These are phyloP conservation scores for Phytophthora vignae DNA, from an alignment of 352 stramenopile species.

Conservation along the genomic window DNA sequence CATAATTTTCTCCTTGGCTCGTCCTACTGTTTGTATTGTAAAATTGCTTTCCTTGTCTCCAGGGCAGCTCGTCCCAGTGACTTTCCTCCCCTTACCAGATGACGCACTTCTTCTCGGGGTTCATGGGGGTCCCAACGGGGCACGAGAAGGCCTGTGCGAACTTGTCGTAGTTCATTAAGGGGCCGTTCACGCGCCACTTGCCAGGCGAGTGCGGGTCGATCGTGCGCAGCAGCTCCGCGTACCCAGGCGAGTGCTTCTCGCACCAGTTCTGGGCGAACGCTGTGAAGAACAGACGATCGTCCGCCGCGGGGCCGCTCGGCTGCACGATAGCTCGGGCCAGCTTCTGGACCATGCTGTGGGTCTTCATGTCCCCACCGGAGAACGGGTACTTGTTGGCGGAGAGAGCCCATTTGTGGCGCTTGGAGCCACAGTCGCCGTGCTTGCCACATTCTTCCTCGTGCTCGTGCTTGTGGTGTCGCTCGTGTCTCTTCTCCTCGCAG, in stretches of 20 bases:
- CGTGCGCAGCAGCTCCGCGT: constrained; percentile 54
- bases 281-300: constrained; percentile 73
- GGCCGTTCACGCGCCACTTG: constrained; percentile 74
- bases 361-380: constrained; percentile 31
- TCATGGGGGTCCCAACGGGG: constrained; percentile 66
- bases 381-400: constrained; percentile 31
- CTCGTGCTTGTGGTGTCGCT: constrained; percentile 20
- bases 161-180: constrained; percentile 69
- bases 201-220: constrained; percentile 68
- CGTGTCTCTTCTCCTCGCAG: constrained; percentile 18
- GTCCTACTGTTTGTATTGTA: not conserved
- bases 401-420: constrained; percentile 14
- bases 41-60: not conserved
- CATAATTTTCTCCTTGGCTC: not conserved
- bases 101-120: constrained; percentile 67
- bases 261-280: constrained; percentile 77
- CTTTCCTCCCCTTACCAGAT: constrained; percentile 57
- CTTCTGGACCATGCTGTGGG: constrained; percentile 33
- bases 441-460: constrained; percentile 22
- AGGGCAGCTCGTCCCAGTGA: not conserved
- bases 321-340: constrained; percentile 40
- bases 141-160: constrained; percentile 79
- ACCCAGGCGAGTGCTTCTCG: constrained; percentile 55
- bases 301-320: constrained; percentile 30
- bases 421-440: constrained; percentile 16